Base-by-base conservation (phyloP, 768 basidiomycete species). In the Tricholoma matsutake region DNA sequence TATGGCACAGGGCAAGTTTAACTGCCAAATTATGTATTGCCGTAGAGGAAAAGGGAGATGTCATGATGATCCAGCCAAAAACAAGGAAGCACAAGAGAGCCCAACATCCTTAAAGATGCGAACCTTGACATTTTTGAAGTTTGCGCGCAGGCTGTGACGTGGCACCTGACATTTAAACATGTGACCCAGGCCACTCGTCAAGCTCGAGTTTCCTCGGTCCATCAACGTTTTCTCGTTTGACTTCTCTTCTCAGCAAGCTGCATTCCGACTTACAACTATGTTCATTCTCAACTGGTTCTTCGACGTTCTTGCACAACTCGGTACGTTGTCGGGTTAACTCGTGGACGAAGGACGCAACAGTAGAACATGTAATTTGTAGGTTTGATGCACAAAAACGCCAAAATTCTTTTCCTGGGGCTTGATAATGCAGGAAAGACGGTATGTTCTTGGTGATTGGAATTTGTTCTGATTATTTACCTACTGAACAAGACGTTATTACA, bases 341-440 rank as follows among this genome's bases (percentile, higher is more conserved):
- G 16, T 29, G n/a, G 7, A 45, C 37, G 35, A 35, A 53, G 37
- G 35, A 9, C 11, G 8, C n/a, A 35, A 34, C 20, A 31, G 29
- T 18, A 31, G 16, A 53, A 18, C 51, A n/a, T 53, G n/a, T n/a
- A 3, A 8, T 53, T 18, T 18, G 35, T 64, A 96, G 94, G 94
- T 65, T 82, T 96, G 68, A 70, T 89, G 78, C 92, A 95, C 83
- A 97, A 99, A 90, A 98, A 97, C 73, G 97, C 97, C 66, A 99
- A 98, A 85, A 97, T 99, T 73, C 85, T 99, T 64, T 99, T 99
- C 87, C 86, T 99, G 56, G 97, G 97, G 64, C 85, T 98, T 58
- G 96, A 98, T 75, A 99, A 98, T 81, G 97, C 97, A 56, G 96
- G 97, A 72, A 99, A 98, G 85, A 98, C 97, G 62, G 96, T 97